Percentiles rank a stretch among this genome's conserved stretches.
Conservation (phyloP, 257 asterid species). For the Plantago ovata region DNA sequence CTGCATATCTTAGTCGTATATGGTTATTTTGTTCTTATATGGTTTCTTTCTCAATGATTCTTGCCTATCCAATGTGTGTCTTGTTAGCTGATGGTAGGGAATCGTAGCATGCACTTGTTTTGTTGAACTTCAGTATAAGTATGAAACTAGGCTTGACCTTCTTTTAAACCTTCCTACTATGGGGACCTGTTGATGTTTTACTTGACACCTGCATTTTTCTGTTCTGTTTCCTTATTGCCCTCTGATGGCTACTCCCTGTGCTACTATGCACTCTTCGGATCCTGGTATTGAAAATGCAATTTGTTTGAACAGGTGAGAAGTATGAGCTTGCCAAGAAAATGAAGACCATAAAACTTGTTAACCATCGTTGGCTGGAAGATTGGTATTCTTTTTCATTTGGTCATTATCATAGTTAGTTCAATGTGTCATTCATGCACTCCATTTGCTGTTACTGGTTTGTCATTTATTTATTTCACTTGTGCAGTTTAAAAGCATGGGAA, state of each 20-base stretch:
- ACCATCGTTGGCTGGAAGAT: slow-evolving; percentile 91
- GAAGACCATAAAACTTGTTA: slow-evolving; percentile 68
- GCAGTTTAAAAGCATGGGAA: slow-evolving; percentile 85
- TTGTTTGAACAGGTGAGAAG: slow-evolving; percentile 67
- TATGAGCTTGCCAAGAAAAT: slow-evolving; percentile 78
- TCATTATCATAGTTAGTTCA: slow-evolving; percentile 8
- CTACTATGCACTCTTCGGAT: slow-evolving; percentile 11
- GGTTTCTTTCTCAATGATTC: too few relatives aligned
- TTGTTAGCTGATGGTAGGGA: too few relatives aligned
- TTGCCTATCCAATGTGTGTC: too few relatives aligned
- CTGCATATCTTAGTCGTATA: too few relatives aligned
- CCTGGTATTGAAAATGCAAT: neutral
- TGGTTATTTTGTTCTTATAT: too few relatives aligned
- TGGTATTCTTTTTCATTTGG: slow-evolving; percentile 47
- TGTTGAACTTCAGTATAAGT: too few relatives aligned
- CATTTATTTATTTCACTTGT: slow-evolving; percentile 10
- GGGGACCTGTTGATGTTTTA: too few relatives aligned
- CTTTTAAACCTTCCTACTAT: too few relatives aligned
- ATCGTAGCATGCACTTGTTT: too few relatives aligned
- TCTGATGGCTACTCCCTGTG: neutral
- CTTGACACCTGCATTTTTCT: slow-evolving; percentile 5
- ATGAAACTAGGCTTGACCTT: too few relatives aligned
- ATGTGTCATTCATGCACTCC: neutral
- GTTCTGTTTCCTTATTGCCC: slow-evolving; percentile 5
- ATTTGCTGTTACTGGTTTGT: slow-evolving; percentile 3